Conservation (phyloP, 2,329 filamentous ascomycete species). For the Nigrospora osmanthi region DNA sequence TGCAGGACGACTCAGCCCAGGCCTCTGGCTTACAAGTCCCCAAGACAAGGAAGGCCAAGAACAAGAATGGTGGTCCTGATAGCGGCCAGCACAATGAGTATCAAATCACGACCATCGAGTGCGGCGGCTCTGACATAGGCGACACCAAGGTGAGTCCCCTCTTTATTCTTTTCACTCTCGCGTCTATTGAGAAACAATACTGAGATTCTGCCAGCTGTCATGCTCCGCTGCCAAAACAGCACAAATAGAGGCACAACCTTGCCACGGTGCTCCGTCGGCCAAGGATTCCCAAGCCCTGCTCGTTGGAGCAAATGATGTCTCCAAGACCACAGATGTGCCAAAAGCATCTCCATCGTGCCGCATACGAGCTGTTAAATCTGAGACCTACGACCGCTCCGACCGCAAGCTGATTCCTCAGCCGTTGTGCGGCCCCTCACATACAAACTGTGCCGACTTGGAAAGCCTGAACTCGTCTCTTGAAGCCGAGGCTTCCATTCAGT, state of each 20-base stretch:
- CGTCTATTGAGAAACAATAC: too few relatives aligned
- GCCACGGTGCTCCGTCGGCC: too few relatives aligned
- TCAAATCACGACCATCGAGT: not conserved
- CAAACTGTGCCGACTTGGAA: not conserved
- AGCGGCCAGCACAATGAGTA: not conserved
- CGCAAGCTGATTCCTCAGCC: slow-evolving; percentile 10
- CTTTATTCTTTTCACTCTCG: too few relatives aligned
- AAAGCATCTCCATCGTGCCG: too few relatives aligned
- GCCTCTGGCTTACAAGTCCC: not conserved
- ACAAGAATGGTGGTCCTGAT: not conserved
- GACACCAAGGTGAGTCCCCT: not conserved
- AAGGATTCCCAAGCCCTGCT: too few relatives aligned
- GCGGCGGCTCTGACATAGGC: not conserved
- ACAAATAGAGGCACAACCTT: too few relatives aligned
- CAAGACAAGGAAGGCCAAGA: not conserved
- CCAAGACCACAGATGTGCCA: too few relatives aligned
- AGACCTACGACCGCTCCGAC: not conserved
- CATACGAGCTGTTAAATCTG: not conserved
- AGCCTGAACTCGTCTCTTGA: slow-evolving; percentile 10
- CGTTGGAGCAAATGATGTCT: too few relatives aligned
- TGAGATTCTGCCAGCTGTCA: too few relatives aligned
- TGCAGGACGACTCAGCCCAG: not conserved
- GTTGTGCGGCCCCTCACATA: slow-evolving; percentile 6
- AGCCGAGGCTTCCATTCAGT: slow-evolving; percentile 19
- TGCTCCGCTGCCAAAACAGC: too few relatives aligned